Evolutionary conservation across 1,284 basidiomycete genomes (phyloP).

Genomic region (Erythrobasidium hasegawianum): DNA sequence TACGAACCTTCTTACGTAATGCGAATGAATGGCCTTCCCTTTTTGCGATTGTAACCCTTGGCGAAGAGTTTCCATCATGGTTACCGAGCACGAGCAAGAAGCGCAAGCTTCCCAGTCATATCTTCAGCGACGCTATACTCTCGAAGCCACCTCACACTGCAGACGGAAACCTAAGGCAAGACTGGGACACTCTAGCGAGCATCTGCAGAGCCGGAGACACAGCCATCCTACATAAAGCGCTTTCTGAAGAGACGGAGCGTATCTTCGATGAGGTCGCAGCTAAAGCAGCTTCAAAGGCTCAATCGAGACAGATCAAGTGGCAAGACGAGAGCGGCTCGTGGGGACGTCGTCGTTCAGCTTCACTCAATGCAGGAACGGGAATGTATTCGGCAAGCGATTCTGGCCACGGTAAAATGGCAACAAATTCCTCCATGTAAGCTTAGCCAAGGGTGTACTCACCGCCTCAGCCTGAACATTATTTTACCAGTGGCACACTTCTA

Average conservation of each 20-base stretch:
- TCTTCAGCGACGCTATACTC: constrained; percentile 3
- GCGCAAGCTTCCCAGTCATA: constrained; percentile 7
- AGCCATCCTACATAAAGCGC: not conserved
- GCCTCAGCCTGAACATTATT: too few relatives aligned
- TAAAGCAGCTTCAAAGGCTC: constrained; percentile 4
- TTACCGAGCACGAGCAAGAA: not conserved
- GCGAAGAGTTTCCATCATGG: not conserved
- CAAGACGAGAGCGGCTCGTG: not conserved
- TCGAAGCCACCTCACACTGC: not conserved
- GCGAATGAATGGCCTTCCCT: not conserved
- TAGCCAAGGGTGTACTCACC: too few relatives aligned
- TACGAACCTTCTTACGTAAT: not conserved
- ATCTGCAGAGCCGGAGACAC: not conserved
- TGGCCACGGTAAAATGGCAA: too few relatives aligned
- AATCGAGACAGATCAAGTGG: not conserved
- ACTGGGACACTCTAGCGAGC: constrained; percentile 1
- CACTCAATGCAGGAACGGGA: constrained; percentile 7
- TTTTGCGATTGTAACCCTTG: not conserved
- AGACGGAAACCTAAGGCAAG: not conserved
- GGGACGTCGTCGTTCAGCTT: constrained; percentile 10
- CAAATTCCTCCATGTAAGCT: constrained; percentile 8
- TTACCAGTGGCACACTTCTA: too few relatives aligned
- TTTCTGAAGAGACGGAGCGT: constrained; percentile 22
- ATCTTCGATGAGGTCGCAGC: constrained; percentile 20
- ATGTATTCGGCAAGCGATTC: constrained; percentile 10